Base-by-base conservation (phyloP, 2,329 filamentous ascomycete genomes). In the Atkinsonella texensis region DNA sequence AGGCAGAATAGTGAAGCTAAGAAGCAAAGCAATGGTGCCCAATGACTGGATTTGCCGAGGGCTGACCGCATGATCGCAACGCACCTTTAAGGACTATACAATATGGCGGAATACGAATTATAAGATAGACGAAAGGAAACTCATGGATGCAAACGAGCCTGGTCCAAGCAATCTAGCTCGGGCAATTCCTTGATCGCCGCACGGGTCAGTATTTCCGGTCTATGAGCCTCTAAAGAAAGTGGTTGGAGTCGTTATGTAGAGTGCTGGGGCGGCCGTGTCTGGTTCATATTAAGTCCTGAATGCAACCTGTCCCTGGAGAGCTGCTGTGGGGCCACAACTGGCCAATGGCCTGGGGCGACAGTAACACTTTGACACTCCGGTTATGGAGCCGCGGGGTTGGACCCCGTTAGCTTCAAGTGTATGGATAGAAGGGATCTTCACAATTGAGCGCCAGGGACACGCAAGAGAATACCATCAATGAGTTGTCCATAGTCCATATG, bases 1-100 rank as follows among this genome's bases (percentile, higher is more conserved):
- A 88, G 66, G 60, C 74, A 80, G 60, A 75, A 73, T 35, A 88
- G 63, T 46, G 79, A 68, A 57, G 75, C 70, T 44, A 86, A 59
- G 54, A 87, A 64, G 56, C 79, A 75, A 55, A 87, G 67, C 57
- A 81, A 73, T 60, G 79, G 71, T 63, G 81, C 78, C 86, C 86
- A 88, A 68, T 70, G 73, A 64, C 68, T 71, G 70, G 79, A 79
- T 72, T 71, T 67, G 65, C 69, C 69, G 63, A 68, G 65, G 50
- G 63, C 66, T 62, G 69, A 70, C 68, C 71, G 71, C 80, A 83
- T 83, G 62, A 44, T 60, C 60, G 60, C 53, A 55, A 52, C 46
- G 52, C n/a, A 53, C 51, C 52, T 43, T 50, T 33, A 39, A 32
- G 20, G 28, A 23, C 46, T 32, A 15, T 18, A 43, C 44, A 9